Evolutionary conservation across 2,329 filamentous ascomycete genomes (phyloP).

Genomic region (Periconia sp.): DNA sequence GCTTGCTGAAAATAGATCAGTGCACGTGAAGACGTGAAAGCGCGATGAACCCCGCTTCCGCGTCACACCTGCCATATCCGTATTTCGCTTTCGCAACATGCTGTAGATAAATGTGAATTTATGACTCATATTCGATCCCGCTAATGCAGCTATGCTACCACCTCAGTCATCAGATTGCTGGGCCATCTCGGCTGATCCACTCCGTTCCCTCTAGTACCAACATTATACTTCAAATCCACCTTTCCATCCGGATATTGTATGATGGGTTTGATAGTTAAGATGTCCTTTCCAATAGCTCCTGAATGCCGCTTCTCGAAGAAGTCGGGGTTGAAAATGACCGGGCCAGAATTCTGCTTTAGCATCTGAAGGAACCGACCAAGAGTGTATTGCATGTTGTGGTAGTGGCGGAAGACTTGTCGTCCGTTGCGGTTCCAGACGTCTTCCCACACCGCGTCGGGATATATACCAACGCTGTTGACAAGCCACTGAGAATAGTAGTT

Average conservation of each 20-base stretch:
- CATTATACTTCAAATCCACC: constrained; percentile 51
- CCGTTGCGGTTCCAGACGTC: constrained; percentile 56
- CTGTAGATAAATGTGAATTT: too few relatives aligned
- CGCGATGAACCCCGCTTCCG: not conserved
- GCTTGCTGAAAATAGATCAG: not conserved
- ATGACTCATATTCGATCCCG: too few relatives aligned
- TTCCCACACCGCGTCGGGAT: constrained; percentile 54
- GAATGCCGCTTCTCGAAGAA: constrained; percentile 57
- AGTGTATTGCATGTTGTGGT: constrained; percentile 55
- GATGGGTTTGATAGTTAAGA: constrained; percentile 54
- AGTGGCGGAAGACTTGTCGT: constrained; percentile 57
- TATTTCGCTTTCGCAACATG: too few relatives aligned
- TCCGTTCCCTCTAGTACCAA: constrained; percentile 59
- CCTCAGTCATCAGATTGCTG: constrained; percentile 48
- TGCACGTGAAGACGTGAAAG: constrained; percentile 2
- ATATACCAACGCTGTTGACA: constrained; percentile 36
- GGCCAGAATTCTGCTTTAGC: constrained; percentile 46
- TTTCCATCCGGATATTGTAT: constrained; percentile 41
- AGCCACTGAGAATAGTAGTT: constrained; percentile 49
- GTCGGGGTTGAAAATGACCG: constrained; percentile 51
- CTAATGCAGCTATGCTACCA: constrained; percentile 30
- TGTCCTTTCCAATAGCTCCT: constrained; percentile 45
- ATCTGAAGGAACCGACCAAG: constrained; percentile 51
- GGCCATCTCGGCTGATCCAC: constrained; percentile 58
- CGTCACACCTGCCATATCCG: too few relatives aligned